Base-by-base conservation (phyloP, 495 filamentous ascomycete species). In the Neurospora tetraspora region DNA sequence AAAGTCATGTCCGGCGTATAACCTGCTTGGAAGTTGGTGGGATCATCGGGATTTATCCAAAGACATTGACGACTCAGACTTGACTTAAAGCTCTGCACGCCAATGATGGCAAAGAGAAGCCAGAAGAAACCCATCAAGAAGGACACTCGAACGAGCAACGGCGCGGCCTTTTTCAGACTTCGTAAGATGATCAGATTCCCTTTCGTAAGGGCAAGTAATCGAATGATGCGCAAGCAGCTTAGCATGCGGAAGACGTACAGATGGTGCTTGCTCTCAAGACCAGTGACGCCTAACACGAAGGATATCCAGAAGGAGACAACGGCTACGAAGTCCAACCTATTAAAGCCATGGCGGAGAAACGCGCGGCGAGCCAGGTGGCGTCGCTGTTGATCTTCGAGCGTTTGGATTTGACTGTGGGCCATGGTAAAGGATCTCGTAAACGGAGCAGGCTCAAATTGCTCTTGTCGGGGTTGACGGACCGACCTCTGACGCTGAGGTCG, bases 101-200 rank as follows among this genome's bases (percentile, higher is more conserved):
- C 96, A 59, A 98, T 88, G 74, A 99, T 97, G 38, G 95, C 96
- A 82, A 99, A 99, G 9, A 99, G 84, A 59, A 99, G 90, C 96
- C 96, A 99, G 80, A 99, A 99, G 83, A 99, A 99, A 36, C 93
- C 90, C 79, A 99, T 96, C 18, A 99, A 85, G 78, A 99, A 97
- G 6, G 93, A 94, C 40, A 99, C 96, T 74, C 97, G 92, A 43
- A 96, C 90, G n/a, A 99, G 90, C 61, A 97, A 84, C 18, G 96
- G 96, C 0, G 94, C 93, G 4, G 96, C 94, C 78, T 97, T 95
- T 79, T 98, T 98, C 65, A 99, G 82, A 87, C 95, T 98, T 79
- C 93, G 88, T 40, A 98, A 85, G 78, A 99, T 98, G 43, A 98
- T 92, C 86, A 93, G 88, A 71, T 97, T 99, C 71, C 96, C 96